Evolutionary conservation across 768 basidiomycete genomes (phyloP).

Genomic region (Hemileccinum impolitum): DNA sequence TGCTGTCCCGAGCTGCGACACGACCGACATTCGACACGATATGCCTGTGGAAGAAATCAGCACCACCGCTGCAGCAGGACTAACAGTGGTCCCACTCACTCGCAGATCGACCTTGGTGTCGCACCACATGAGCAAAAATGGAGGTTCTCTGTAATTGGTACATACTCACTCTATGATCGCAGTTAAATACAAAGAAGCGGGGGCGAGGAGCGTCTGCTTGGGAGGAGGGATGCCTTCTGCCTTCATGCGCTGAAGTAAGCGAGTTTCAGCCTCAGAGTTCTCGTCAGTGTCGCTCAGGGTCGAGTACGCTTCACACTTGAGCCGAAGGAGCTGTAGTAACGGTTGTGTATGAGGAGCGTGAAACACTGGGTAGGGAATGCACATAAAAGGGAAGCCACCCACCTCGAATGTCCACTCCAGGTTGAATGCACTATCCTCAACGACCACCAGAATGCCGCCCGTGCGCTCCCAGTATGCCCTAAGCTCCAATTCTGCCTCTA

Average conservation of each 20-base stretch:
- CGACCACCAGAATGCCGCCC: conserved; percentile 32
- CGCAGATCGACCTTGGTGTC: conserved; percentile 70
- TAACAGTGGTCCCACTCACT: conserved; percentile 49
- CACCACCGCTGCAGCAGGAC: background rate
- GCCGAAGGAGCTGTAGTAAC: conserved; percentile 57
- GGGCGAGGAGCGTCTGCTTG: conserved; percentile 59
- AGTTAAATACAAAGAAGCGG: conserved; percentile 86
- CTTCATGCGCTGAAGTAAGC: conserved; percentile 59
- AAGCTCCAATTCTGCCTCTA: conserved; percentile 91
- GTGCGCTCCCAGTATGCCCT: conserved; percentile 86
- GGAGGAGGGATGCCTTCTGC: conserved; percentile 49
- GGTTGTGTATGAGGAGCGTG: conserved; percentile 9
- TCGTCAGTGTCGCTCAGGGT: conserved; percentile 80
- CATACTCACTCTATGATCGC: conserved; percentile 85
- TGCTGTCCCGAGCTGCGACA: conserved; percentile 83
- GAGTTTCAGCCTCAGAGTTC: conserved; percentile 60
- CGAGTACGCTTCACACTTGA: conserved; percentile 89
- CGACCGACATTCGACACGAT: conserved; percentile 79
- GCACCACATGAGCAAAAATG: conserved; percentile 26
- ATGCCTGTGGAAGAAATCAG: conserved; percentile 50
- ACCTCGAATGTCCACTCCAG: conserved; percentile 79
- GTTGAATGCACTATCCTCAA: conserved; percentile 61
- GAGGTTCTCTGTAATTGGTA: conserved; percentile 13
- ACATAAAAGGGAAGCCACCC: background rate
- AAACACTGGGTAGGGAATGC: background rate